Base-by-base conservation (phyloP, 2,329 filamentous ascomycete genomes). In the Talaromyces marneffei region DNA sequence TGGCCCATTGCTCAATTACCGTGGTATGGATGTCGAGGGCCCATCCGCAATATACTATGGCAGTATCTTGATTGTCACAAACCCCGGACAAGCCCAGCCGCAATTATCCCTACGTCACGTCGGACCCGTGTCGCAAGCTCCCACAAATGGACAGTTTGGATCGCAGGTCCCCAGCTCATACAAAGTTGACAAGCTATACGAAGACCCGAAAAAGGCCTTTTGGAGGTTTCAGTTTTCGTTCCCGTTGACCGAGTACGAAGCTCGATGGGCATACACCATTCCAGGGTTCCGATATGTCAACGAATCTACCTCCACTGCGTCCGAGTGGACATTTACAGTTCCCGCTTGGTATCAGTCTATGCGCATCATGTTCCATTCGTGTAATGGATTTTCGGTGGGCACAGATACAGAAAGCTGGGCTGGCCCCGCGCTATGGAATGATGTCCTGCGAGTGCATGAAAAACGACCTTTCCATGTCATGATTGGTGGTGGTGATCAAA, bases 401-500 rank as follows among this genome's bases (percentile, higher is more conserved):
- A 87, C 85, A 0, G 84, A 87, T 65, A 80, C 85, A 68, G 80
- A 86, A 23, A 81, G 80, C 10, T 87, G 85, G 84, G 79, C 81
- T 37, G 85, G 85, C 1, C 82, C 82, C 2, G 83, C 80, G 25
- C 74, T 88, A 31, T 87, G 85, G 85, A 84, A 87, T 65, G 85
- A 87, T 64, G 85, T 87, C 33, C 70, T 87, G 60, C 82, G 85
- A 50, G 76, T 84, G 62, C 85, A 88, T 67, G 79, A 79, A 66
- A 71, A 82, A 70, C 79, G 79, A 65, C 84, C 85, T 7, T 86
- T 87, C 72, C 84, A 86, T 69, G 82, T 86, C 66, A 90, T 88
- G 87, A 84, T 97, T 64, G 93, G 93, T 57, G 93, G 93, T 61
- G 93, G 93, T 62, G 93, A 97, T 71, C 93, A 97, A 76, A 86